A percentile compares a stretch with the other conserved stretches of the same genome.
Conservation (phyloP, 805 yeast genomes). For the Nakazawaea laoshanensis region DNA sequence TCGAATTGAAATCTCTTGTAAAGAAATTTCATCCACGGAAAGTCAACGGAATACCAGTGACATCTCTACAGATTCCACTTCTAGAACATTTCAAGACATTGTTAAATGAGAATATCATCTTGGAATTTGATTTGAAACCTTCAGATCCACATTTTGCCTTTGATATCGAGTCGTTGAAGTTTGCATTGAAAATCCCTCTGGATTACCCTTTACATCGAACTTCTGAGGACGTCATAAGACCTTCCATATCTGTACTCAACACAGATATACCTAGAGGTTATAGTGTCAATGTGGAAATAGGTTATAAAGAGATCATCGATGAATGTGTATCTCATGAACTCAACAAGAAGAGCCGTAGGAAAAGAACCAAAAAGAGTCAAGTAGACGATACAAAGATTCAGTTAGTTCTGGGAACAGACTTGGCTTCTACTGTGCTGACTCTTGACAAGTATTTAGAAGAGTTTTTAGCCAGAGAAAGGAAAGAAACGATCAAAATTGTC, state of each 20-base stretch:
- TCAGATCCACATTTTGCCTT: constrained; percentile 71
- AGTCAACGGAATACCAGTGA: constrained; percentile 3
- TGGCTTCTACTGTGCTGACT: constrained; percentile 44
- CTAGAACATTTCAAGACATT: constrained; percentile 1
- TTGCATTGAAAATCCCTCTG: constrained; percentile 46
- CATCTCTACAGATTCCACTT: constrained; percentile 1
- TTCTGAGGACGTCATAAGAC: constrained; percentile 22
- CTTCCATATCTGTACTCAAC: constrained; percentile 50
- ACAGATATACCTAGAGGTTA: constrained; percentile 64
- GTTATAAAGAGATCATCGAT: constrained; percentile 40
- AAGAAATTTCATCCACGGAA: constrained; percentile 6
- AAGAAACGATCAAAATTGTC: constrained; percentile 55
- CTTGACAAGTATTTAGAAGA: constrained; percentile 51
- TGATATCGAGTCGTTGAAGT: constrained; percentile 43
- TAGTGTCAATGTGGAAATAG: constrained; percentile 58
- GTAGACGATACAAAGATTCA: constrained; percentile 15
- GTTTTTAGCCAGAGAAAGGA: constrained; percentile 50
- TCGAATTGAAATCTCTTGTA: constrained; percentile 7
- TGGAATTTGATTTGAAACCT: constrained; percentile 41
- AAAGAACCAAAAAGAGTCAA: constrained; percentile 5
- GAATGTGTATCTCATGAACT: constrained; percentile 25
- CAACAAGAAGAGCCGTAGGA: constrained; percentile 13
- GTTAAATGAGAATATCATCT: constrained; percentile 20
- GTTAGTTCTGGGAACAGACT: constrained; percentile 38
- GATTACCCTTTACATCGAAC: constrained; percentile 36